Base-by-base conservation (phyloP, 2,329 filamentous ascomycete genomes). In the Beauveria sp. region DNA sequence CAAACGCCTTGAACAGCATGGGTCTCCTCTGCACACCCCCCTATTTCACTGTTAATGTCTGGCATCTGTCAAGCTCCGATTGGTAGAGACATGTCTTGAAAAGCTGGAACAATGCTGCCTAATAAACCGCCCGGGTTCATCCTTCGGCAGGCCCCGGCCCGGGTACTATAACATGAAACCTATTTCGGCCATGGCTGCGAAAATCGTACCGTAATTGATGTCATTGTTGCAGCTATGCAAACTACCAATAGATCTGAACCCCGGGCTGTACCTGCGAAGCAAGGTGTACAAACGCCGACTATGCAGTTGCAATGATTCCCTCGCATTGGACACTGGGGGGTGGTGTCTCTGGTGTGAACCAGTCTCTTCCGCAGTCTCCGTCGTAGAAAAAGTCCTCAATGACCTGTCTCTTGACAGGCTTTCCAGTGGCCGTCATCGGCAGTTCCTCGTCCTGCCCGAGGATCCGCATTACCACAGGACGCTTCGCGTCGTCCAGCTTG, bases 391-490 rank as follows among this genome's bases (percentile, higher is more conserved):
- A 64, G n/a, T 61, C 48, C 30, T 59, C 61, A 26, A 65, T 50
- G 7, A 65, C 58, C 24, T 63, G 48, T 20, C 47, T 37, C 52
- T 62, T 64, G 16, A 64, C 62, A 4, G 64, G 62, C 50, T 67
- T 67, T 12, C 50, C 44, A 2, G 64, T 63, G 3, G 60, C 60
- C 7, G 64, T 67, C 26, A 58, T 55, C 20, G 65, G 65, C 57
- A 67, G 54, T 37, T 67, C 55, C 28, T 67, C 65, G 3, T 41
- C 60, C 9, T 46, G 50, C 5, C 41, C 34, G 63, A 68, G 16
- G 20, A 67, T 48, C 18, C 64, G 62, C 14, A 68, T 57, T 7
- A 65, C 41, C 10, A 48, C 51, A 1, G 67, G 67, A 6, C 61
- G 40, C 65, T 64, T 67, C 20, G 61, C 64, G 1, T 61, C 22